Conservation (phyloP, 192 early-diverging fungal species). For the Podila epicladia region DNA sequence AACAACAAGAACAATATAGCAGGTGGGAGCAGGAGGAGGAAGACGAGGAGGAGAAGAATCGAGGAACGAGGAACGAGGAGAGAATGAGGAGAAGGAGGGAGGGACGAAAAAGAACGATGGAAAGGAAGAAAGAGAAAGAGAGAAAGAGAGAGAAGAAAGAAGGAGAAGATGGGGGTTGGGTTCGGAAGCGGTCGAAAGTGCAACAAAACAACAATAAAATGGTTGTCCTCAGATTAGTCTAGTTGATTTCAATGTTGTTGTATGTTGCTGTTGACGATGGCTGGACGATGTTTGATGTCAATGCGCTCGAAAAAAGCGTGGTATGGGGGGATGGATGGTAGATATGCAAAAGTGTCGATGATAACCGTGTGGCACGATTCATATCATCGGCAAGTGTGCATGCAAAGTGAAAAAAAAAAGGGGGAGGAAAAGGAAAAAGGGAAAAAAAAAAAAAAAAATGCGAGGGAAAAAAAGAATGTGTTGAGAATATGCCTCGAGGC, state of each 20-base stretch:
- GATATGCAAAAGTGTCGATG: no score
- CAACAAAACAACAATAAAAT: neutral
- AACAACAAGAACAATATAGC: neutral
- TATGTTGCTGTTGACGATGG: no score
- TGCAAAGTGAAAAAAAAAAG: neutral
- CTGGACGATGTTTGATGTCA: no score
- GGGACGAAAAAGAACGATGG: neutral
- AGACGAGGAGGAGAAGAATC: neutral
- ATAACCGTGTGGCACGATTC: no score
- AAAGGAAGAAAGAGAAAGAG: neutral
- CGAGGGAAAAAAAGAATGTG: neutral
- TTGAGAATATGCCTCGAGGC: neutral
- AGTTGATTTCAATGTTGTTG: no score
- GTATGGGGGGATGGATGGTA: no score
- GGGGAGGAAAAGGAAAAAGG: neutral
- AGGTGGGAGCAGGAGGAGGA: neutral
- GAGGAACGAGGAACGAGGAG: conserved; percentile 20
- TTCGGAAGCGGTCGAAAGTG: neutral
- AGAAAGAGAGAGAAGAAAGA: neutral
- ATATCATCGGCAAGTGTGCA: neutral
- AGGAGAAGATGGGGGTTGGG: neutral
- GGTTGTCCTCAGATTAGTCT: neutral
- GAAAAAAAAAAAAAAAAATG: neutral
- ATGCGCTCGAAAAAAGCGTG: no score
- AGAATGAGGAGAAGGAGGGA: neutral